phyloP scores from a whole-genome alignment of 2,329 filamentous ascomycete genomes.

The Atkinsonella hypoxylon region DNA sequence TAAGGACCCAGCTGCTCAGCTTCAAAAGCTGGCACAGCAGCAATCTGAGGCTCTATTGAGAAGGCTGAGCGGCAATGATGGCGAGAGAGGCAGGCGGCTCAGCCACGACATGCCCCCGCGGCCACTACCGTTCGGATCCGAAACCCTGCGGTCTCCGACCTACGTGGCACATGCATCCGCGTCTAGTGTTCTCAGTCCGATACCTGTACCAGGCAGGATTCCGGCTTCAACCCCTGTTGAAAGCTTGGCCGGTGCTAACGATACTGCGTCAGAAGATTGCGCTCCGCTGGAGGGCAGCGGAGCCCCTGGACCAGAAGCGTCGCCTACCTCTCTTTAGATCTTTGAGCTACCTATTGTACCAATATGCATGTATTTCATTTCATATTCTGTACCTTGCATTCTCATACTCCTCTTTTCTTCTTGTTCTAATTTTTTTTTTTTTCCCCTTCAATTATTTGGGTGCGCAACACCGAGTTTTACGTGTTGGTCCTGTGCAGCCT shows the following conservation, averaged over 20 bases:
- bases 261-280: not conserved
- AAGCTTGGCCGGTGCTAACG: not conserved
- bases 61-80: constrained; percentile 31
- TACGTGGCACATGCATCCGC: constrained; percentile 15
- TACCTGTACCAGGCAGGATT: constrained; percentile 2
- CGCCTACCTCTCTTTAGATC: not conserved
- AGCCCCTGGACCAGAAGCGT: not conserved
- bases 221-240: not conserved
- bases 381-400: too few relatives aligned
- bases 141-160: constrained; percentile 21
- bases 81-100: constrained; percentile 15
- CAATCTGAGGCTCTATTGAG: constrained; percentile 51
- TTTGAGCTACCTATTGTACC: not conserved
- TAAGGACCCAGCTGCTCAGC: constrained; percentile 58
- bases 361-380: not conserved
- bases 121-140: constrained; percentile 41
- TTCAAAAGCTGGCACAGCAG: constrained; percentile 56
- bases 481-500: too few relatives aligned
- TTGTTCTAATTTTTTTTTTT: not conserved
- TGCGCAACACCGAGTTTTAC: too few relatives aligned
- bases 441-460: too few relatives aligned
- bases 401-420: not conserved
- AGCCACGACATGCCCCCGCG: constrained; percentile 35
- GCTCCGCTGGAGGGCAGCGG: not conserved
- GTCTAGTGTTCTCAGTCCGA: constrained; percentile 5